A percentile compares a stretch with the other conserved stretches of the same genome.
Conservation (phyloP, 106 monocot species). For the Posidonia australis region DNA sequence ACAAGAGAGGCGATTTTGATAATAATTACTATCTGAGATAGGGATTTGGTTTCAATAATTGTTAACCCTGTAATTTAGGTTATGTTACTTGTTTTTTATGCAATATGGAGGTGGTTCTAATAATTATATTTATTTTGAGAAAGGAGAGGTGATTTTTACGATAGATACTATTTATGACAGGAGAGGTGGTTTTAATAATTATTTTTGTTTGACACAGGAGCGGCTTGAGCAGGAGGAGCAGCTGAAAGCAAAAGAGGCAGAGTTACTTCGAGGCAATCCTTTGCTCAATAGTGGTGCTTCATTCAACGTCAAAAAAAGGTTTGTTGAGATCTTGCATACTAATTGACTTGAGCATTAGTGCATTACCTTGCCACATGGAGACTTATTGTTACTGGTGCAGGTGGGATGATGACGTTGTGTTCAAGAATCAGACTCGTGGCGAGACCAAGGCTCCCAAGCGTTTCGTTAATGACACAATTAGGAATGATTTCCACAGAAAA, state of each 20-base stretch:
- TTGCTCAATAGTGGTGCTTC: conserved; percentile 60
- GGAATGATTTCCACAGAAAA: conserved; percentile 88
- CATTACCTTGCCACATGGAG: background rate
- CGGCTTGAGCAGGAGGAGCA: conserved; percentile 74
- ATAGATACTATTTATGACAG: too few species aligned
- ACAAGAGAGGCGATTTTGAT: too few species aligned
- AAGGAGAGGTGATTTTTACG: too few species aligned
- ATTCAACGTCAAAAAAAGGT: conserved; percentile 90
- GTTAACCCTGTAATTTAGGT: too few species aligned
- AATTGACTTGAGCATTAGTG: background rate
- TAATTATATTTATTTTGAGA: too few species aligned
- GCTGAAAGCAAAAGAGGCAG: conserved; percentile 77
- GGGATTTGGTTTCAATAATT: too few species aligned
- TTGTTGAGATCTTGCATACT: background rate
- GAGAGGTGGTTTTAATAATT: background rate
- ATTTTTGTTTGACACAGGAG: conserved; percentile 35
- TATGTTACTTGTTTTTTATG: too few species aligned
- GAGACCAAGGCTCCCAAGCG: conserved; percentile 79
- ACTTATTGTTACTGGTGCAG: conserved; percentile 19
- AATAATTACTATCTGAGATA: too few species aligned
- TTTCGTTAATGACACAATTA: conserved; percentile 97
- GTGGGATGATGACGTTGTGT: conserved; percentile 98
- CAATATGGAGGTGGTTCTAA: too few species aligned
- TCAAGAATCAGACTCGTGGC: conserved; percentile 87
- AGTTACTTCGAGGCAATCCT: conserved; percentile 88